Conservation (phyloP, 257 asterid species). For the Asclepias syriaca region DNA sequence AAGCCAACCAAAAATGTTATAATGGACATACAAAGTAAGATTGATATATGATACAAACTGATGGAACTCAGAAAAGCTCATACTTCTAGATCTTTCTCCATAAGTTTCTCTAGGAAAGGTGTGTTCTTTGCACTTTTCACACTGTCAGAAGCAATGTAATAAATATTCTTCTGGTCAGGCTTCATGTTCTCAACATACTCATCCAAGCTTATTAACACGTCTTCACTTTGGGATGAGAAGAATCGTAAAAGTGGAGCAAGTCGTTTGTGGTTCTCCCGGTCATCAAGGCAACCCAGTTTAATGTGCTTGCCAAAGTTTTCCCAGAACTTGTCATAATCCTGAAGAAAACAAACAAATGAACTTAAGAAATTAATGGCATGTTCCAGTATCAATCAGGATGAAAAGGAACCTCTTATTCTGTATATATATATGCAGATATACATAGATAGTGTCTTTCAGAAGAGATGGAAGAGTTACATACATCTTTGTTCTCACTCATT, state of each 20-base stretch:
- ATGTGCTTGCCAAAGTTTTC: constrained; percentile 85
- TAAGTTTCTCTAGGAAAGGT: constrained; percentile 91
- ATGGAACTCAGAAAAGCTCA: constrained; percentile 17
- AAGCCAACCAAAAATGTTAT: constrained; percentile 12
- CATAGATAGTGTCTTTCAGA: background rate
- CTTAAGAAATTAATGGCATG: constrained; percentile 6
- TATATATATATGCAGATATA: background rate
- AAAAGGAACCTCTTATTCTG: background rate
- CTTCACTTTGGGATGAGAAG: constrained; percentile 90
- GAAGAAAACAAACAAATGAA: constrained; percentile 15
- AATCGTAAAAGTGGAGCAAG: constrained; percentile 89
- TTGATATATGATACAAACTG: background rate
- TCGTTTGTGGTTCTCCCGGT: constrained; percentile 94
- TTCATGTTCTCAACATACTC: constrained; percentile 92
- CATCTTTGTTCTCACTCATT: constrained; percentile 79
- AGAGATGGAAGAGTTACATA: constrained; percentile 17
- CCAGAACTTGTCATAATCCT: constrained; percentile 92
- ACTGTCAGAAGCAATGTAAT: constrained; percentile 86
- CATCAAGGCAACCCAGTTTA: constrained; percentile 94
- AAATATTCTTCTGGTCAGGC: constrained; percentile 85
- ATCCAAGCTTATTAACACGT: constrained; percentile 77
- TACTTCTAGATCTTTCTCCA: constrained; percentile 89
- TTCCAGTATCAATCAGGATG: background rate
- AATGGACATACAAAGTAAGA: constrained; percentile 2
- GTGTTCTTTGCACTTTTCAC: constrained; percentile 84